Evolutionary conservation across 345 rosid genomes (phyloP).

Genomic region (Camelina laxa): DNA sequence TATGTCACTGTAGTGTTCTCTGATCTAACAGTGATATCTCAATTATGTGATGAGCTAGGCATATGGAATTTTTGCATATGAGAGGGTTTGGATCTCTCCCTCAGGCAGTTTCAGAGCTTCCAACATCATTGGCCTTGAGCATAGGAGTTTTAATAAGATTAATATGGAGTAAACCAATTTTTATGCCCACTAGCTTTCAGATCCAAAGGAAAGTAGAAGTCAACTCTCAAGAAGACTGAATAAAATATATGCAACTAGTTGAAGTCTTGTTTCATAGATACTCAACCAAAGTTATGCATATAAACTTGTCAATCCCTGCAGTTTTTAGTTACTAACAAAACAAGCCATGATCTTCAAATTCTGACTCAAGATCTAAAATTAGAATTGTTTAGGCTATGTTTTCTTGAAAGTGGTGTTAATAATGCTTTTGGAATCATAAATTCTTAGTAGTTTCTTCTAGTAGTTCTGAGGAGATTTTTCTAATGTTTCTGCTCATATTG

Average conservation of each 20-base stretch:
- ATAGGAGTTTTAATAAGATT: neutral
- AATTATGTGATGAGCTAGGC: neutral
- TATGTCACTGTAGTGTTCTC: neutral
- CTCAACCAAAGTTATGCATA: neutral
- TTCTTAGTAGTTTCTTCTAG: slow-evolving; percentile 8
- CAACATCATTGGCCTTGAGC: neutral
- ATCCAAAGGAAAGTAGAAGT: slow-evolving; percentile 24
- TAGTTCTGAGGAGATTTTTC: neutral
- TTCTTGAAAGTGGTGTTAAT: neutral
- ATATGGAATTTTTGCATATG: neutral
- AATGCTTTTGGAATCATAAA: neutral
- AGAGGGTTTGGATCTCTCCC: neutral
- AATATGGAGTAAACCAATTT: neutral
- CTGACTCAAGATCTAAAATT: neutral
- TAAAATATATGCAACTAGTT: slow-evolving; percentile 28
- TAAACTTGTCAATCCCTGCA: slow-evolving; percentile 11
- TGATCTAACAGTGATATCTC: neutral
- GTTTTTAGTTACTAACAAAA: slow-evolving; percentile 11
- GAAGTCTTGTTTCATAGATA: slow-evolving; percentile 2
- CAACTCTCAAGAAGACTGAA: slow-evolving; percentile 25
- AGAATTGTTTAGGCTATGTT: neutral
- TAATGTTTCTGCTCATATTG: neutral
- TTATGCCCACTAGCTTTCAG: slow-evolving; percentile 30
- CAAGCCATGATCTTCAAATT: neutral
- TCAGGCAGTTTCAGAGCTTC: neutral